Base-by-base conservation (phyloP, 2,329 filamentous ascomycete species). In the Fusarium miscanthi region DNA sequence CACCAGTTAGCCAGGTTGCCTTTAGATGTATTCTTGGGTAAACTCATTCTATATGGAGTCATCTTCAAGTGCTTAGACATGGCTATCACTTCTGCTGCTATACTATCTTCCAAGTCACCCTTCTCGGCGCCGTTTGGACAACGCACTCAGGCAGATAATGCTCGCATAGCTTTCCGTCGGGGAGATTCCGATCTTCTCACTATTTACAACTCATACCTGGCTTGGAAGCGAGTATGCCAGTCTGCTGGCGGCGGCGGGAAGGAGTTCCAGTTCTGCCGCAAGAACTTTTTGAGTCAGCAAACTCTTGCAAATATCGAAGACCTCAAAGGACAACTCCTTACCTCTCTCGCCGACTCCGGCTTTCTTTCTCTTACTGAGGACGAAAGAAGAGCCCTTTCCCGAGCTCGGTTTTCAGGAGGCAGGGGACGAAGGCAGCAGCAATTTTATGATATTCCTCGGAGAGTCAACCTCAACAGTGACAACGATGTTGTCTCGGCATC, bases 51-150 rank as follows among this genome's bases (percentile, higher is more conserved):
- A 8, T 88, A 97, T 40, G 94, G 94, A 1, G 90, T 91, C 8
- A 90, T 97, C 42, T 98, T 98, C 84, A 92, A 92, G 77, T 98
- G 95, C 77, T 87, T 98, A 7, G 96, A 99, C 81, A 95, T 95
- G 80, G 90, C 93, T 21, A 89, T 98, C 58, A 98, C 95, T 5
- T 93, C 97, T 62, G 96, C 97, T 11, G 95, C 96, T 12, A 95
- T 97, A 31, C 83, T 99, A 2, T 97, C 95, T 4, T 97, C 94
- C 33, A 99, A 98, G 80, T 97, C 95, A 0, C 96, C 95, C 0
- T 98, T 98, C 80, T 88, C 95, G 2, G 92, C 93, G 5, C 93
- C 95, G 0, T 94, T 97, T 80, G 93, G 94, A 5, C 92, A 94
- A 51, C 91, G 93, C 57, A 88, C 91, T 43, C 94, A 97, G 78